Evolutionary conservation across 2,329 filamentous ascomycete species (phyloP).

Genomic region (Colletotrichum sp.): DNA sequence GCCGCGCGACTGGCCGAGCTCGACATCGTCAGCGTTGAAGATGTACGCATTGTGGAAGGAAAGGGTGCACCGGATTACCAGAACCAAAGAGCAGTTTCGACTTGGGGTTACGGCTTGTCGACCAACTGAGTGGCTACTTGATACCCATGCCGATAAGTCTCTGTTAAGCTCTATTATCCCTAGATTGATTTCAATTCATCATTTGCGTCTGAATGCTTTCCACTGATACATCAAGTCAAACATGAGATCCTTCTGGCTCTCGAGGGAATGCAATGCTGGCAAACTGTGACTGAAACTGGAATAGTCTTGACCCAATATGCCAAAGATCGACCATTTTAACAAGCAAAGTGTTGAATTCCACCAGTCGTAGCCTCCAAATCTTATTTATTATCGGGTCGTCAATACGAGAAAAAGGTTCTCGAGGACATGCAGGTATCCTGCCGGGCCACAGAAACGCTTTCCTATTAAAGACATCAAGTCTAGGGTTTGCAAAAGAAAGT

Average conservation of each 20-base stretch:
- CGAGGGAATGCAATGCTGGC: not conserved
- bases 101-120: not conserved
- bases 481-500: not conserved
- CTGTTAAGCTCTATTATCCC: not conserved
- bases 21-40: slow-evolving; percentile 55
- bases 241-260: not conserved
- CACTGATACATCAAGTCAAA: not conserved
- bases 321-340: not conserved
- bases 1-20: slow-evolving; percentile 55
- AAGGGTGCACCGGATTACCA: slow-evolving; percentile 34
- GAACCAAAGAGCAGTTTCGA: not conserved
- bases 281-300: not conserved
- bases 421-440: not conserved
- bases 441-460: not conserved
- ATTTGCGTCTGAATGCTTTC: not conserved
- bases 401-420: not conserved
- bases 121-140: not conserved
- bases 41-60: slow-evolving; percentile 41
- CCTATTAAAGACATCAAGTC: not conserved
- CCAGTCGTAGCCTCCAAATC: not conserved
- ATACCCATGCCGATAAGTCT: not conserved
- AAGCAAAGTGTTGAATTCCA: not conserved
- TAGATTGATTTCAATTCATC: not conserved
- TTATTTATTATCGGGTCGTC: not conserved
- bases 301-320: not conserved